Conservation (phyloP, 2,329 filamentous ascomycete genomes). For the Fusarium goolgardi region DNA sequence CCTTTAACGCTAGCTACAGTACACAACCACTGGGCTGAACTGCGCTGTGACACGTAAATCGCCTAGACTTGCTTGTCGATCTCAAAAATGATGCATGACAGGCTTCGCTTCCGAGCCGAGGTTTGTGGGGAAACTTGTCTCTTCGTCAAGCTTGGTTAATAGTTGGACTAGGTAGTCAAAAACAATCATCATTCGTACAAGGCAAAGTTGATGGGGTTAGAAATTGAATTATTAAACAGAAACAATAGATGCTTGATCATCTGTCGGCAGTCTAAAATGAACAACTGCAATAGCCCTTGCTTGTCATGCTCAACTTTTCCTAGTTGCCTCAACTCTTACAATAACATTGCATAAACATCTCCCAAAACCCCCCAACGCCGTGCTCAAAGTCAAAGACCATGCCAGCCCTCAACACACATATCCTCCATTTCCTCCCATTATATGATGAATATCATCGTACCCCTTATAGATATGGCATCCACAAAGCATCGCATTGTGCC, state of each 20-base stretch:
- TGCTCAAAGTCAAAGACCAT: constrained; percentile 46
- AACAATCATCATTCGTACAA: neutral
- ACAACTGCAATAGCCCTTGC: neutral
- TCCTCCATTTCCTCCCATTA: constrained; percentile 8
- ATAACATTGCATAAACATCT: constrained; percentile 25
- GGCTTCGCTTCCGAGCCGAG: constrained; percentile 19
- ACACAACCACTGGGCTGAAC: neutral
- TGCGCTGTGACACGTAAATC: constrained; percentile 9
- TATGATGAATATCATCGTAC: constrained; percentile 12
- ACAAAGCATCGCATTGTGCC: constrained; percentile 88
- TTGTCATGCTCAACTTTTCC: constrained; percentile 10
- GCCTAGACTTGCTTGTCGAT: constrained; percentile 21
- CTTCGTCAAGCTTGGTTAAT: neutral
- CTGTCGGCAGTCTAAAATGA: neutral
- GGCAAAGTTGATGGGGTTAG: neutral
- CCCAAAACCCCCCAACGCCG: constrained; percentile 42
- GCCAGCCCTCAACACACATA: constrained; percentile 11
- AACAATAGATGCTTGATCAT: neutral
- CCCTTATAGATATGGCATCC: constrained; percentile 92
- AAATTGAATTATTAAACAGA: neutral
- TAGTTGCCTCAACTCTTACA: constrained; percentile 14
- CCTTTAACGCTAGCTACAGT: constrained; percentile 4
- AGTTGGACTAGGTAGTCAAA: neutral
- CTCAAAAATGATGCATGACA: constrained; percentile 16
- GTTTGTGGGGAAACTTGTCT: constrained; percentile 24